Percentiles rank a stretch among this genome's conserved stretches.
These are phyloP conservation scores for Mrakia blollopis DNA, from an alignment of 768 basidiomycete species.

Conservation along the genomic window DNA sequence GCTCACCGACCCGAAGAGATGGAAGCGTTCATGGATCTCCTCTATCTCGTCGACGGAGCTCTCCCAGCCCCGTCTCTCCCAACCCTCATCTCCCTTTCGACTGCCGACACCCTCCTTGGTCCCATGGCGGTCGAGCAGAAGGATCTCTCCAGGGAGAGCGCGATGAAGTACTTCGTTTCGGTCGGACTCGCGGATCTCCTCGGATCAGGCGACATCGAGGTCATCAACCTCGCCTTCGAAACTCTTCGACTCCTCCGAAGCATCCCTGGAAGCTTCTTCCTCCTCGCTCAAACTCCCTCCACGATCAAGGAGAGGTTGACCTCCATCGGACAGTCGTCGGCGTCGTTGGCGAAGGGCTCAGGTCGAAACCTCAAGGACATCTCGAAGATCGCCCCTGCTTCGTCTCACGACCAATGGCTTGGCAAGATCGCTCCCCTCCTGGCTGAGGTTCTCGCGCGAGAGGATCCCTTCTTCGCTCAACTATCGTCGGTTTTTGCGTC, in stretches of 20 bases:
- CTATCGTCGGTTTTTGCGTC: conserved; percentile 57
- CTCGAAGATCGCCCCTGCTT: not conserved
- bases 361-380: not conserved
- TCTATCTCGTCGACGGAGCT: conserved; percentile 57
- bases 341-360: not conserved
- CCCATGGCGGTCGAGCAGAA: conserved; percentile 36
- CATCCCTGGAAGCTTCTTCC: not conserved
- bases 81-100: conserved; percentile 17
- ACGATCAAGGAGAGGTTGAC: conserved; percentile 12
- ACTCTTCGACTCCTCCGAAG: not conserved
- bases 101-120: not conserved
- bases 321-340: not conserved
- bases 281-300: not conserved
- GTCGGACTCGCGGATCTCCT: conserved; percentile 58
- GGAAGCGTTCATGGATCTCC: conserved; percentile 64
- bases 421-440: conserved; percentile 56
- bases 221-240: conserved; percentile 22
- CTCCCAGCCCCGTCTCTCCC: conserved; percentile 50
- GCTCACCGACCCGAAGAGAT: conserved; percentile 55
- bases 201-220: conserved; percentile 51
- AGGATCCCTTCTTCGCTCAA: conserved; percentile 64
- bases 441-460: conserved; percentile 54
- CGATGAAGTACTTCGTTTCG: conserved; percentile 45
- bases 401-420: conserved; percentile 53
- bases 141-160: not conserved